phyloP scores from a whole-genome alignment of 495 filamentous ascomycete genomes.

The Penicillium antarcticum region DNA sequence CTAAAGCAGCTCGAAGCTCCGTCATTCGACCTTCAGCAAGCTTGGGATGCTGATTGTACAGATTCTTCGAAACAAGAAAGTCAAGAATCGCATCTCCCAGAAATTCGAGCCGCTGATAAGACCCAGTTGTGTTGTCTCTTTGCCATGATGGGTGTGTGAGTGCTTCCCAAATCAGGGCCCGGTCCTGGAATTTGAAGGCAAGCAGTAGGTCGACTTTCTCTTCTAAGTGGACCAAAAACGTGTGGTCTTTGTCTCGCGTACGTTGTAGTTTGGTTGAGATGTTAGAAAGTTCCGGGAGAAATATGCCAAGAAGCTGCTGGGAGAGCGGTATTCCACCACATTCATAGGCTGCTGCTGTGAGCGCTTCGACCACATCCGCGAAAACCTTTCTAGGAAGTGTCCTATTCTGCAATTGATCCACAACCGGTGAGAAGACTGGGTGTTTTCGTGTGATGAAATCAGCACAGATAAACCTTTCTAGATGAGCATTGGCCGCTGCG shows the following conservation, averaged over 20 bases:
- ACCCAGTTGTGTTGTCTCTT: too few species aligned
- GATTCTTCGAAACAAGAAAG: too few species aligned
- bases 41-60: too few species aligned
- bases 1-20: too few species aligned
- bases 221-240: not conserved
- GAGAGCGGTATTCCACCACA: too few species aligned
- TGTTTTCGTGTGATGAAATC: slow-evolving; percentile 19
- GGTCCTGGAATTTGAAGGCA: slow-evolving; percentile 60
- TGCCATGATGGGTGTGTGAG: too few species aligned
- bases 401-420: not conserved
- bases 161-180: too few species aligned
- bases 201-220: slow-evolving; percentile 1
- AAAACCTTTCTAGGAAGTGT: slow-evolving; percentile 66
- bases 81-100: too few species aligned
- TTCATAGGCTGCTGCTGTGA: slow-evolving; percentile 63
- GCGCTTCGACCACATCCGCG: slow-evolving; percentile 78
- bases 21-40: too few species aligned
- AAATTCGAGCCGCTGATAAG: too few species aligned
- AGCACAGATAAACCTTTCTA: slow-evolving; percentile 67
- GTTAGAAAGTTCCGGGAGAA: too few species aligned
- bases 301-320: too few species aligned
- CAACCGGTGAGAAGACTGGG: not conserved
- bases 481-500: slow-evolving; percentile 52
- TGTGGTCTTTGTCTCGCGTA: not conserved
- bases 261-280: not conserved